phyloP scores from a whole-genome alignment of 1,284 basidiomycete species.

The Moesziomyces parantarcticus region DNA sequence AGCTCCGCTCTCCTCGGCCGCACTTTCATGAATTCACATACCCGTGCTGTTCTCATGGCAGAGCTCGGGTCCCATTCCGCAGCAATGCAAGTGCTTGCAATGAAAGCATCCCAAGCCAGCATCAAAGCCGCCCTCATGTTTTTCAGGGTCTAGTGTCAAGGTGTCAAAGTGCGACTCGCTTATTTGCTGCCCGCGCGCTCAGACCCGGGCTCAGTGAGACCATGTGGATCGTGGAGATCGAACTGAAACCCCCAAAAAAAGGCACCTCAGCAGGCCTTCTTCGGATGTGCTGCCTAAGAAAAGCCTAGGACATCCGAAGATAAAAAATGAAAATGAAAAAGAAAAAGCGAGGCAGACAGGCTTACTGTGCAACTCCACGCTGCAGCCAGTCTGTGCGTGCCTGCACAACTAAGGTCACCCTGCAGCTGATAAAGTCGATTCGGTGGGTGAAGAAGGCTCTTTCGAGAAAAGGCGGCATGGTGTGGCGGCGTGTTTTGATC shows the following conservation, averaged over 20 bases:
- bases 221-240: too few species aligned
- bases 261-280: too few species aligned
- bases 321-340: not conserved
- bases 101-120: too few species aligned
- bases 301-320: not conserved
- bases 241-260: too few species aligned
- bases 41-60: not conserved
- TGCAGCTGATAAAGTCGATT: constrained; percentile 7
- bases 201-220: too few species aligned
- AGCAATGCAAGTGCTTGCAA: not conserved
- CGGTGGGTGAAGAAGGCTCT: not conserved
- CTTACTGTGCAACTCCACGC: constrained; percentile 10
- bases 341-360: not conserved
- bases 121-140: too few species aligned
- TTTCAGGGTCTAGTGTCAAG: too few species aligned
- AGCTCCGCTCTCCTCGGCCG: not conserved
- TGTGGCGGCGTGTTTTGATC: constrained; percentile 1
- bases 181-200: too few species aligned
- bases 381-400: not conserved
- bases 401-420: constrained; percentile 14
- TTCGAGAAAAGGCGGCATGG: not conserved
- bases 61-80: not conserved
- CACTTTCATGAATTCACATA: not conserved
- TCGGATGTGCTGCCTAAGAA: not conserved
- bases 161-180: too few species aligned